Conservation (phyloP, 2,329 filamentous ascomycete species). For the Colletotrichum horii region DNA sequence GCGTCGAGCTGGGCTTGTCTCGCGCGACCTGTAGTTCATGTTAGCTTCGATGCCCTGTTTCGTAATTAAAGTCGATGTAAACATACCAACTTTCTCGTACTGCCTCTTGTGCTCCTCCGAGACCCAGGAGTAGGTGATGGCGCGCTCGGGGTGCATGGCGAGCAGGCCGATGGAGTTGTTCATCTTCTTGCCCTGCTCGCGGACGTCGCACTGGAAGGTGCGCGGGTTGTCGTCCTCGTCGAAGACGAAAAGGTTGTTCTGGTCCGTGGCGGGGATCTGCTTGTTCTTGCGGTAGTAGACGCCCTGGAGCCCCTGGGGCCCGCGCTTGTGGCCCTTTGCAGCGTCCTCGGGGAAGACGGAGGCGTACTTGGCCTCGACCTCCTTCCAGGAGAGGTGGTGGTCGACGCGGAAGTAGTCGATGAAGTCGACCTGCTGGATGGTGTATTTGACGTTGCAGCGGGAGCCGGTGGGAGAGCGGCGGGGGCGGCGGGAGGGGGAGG, state of each 20-base stretch:
- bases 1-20: conserved; percentile 22
- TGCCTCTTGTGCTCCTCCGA: conserved; percentile 24
- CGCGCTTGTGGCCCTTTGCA: conserved; percentile 20
- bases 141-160: conserved; percentile 37
- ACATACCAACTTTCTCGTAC: conserved; percentile 32
- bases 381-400: conserved; percentile 23
- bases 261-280: conserved; percentile 23
- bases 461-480: conserved; percentile 19
- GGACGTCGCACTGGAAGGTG: conserved; percentile 25
- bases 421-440: conserved; percentile 25
- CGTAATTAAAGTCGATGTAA: not conserved
- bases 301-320: conserved; percentile 21
- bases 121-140: conserved; percentile 37
- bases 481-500: conserved; percentile 14
- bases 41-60: not conserved
- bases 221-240: conserved; percentile 22
- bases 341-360: conserved; percentile 20
- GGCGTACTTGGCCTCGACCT: conserved; percentile 24
- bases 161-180: conserved; percentile 29
- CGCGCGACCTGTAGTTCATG: not conserved
- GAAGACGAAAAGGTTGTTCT: conserved; percentile 21
- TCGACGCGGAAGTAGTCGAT: conserved; percentile 24
- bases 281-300: conserved; percentile 26
- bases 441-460: conserved; percentile 25
- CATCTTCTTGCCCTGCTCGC: conserved; percentile 29